Evolutionary conservation across 1,284 basidiomycete species (phyloP).

Genomic region (Caloboletus firmus): DNA sequence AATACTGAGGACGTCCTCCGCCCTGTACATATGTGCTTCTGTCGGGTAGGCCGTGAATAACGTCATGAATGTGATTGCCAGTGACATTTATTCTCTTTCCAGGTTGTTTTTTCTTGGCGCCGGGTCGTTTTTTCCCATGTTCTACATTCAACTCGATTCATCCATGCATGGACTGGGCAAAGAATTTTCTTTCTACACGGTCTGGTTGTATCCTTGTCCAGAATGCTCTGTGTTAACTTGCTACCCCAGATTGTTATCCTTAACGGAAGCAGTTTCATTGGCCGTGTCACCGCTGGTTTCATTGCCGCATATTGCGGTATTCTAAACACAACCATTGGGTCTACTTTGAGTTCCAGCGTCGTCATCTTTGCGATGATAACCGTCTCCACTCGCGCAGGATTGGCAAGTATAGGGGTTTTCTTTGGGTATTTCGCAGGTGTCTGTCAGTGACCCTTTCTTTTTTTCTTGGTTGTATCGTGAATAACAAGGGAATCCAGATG

Average conservation of each 20-base stretch:
- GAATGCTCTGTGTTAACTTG: background rate
- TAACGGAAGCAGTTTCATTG: constrained; percentile 20
- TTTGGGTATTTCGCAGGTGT: constrained; percentile 36
- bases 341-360: too few species aligned
- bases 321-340: too few species aligned
- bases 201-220: constrained; percentile 1
- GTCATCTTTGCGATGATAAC: constrained; percentile 17
- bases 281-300: too few species aligned
- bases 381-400: constrained; percentile 20
- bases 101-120: constrained; percentile 27
- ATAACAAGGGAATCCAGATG: constrained; percentile 22
- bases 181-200: constrained; percentile 34
- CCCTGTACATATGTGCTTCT: constrained; percentile 29
- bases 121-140: constrained; percentile 34
- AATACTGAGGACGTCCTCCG: constrained; percentile 14
- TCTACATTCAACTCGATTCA: constrained; percentile 36
- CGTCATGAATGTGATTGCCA: background rate
- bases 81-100: background rate
- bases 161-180: constrained; percentile 20
- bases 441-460: background rate
- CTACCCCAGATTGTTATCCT: constrained; percentile 27
- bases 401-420: constrained; percentile 11
- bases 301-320: too few species aligned
- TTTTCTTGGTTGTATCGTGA: background rate
- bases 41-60: constrained; percentile 21